Conservation (phyloP, 202 grass and related monocot genomes). For the Bolboschoenoplectus hybrid region DNA sequence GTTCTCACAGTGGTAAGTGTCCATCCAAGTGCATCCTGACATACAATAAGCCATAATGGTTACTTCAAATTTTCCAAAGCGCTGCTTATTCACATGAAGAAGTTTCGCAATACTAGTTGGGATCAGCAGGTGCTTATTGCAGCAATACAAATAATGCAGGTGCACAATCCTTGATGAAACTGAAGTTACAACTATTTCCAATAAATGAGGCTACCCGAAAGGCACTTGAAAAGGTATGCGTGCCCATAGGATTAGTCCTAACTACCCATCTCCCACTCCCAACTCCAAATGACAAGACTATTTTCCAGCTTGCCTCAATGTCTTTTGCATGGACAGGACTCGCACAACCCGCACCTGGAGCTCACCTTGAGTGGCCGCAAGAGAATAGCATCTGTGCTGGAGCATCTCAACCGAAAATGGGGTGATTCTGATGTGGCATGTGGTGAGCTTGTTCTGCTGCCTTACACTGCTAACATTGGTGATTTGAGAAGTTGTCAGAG, state of each 20-base stretch:
- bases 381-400: constrained; percentile 93
- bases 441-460: constrained; percentile 85
- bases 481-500: constrained; percentile 74
- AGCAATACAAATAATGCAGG: constrained; percentile 59
- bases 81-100: not conserved
- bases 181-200: constrained; percentile 97
- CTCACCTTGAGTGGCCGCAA: constrained; percentile 95
- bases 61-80: constrained; percentile 5
- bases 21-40: constrained; percentile 16
- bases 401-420: constrained; percentile 96
- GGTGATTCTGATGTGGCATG: constrained; percentile 72
- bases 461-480: constrained; percentile 77
- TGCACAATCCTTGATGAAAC: constrained; percentile 62
- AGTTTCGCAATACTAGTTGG: not conserved
- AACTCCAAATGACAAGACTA: constrained; percentile 10
- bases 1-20: constrained; percentile 55
- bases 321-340: constrained; percentile 58
- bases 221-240: constrained; percentile 87
- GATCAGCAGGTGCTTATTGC: constrained; percentile 53
- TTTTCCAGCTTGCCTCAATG: not conserved
- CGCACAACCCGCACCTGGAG: constrained; percentile 93
- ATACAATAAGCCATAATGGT: constrained; percentile 1
- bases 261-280: not conserved
- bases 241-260: constrained; percentile 2
- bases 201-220: constrained; percentile 90